Percentiles rank a stretch among this genome's conserved stretches.
These are phyloP conservation scores for Yamadazyma mexicana DNA, from an alignment of 1,139 yeast species.

Conservation along the genomic window DNA sequence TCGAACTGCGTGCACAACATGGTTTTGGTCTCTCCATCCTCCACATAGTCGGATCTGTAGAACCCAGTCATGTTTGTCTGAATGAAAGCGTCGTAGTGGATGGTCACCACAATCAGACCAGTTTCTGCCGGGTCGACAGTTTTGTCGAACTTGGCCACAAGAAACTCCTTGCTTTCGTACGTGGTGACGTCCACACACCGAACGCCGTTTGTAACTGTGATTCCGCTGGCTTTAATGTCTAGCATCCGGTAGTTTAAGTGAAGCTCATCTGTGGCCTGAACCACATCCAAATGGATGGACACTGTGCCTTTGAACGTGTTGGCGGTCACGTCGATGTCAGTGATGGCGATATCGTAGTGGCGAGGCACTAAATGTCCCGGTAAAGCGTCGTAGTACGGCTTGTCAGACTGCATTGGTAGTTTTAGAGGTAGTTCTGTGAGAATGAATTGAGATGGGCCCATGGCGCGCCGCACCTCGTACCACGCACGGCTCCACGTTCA, in stretches of 20 bases:
- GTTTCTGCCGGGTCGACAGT: conserved; percentile 11
- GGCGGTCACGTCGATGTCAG: conserved; percentile 30
- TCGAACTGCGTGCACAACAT: conserved; percentile 85
- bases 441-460: neutral
- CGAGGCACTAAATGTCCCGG: conserved; percentile 43
- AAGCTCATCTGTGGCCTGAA: conserved; percentile 33
- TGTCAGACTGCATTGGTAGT: neutral
- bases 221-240: conserved; percentile 17
- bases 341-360: conserved; percentile 44
- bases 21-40: conserved; percentile 59
- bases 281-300: conserved; percentile 35
- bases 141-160: conserved; percentile 24
- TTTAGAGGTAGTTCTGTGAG: neutral
- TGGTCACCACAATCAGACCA: conserved; percentile 23
- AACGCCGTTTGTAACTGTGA: conserved; percentile 12
- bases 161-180: conserved; percentile 25
- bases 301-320: conserved; percentile 45
- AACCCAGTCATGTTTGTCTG: conserved; percentile 73
- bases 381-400: conserved; percentile 42
- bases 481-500: too few relatives aligned
- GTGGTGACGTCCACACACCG: conserved; percentile 21
- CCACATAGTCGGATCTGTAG: conserved; percentile 71
- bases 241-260: conserved; percentile 46
- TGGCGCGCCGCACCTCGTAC: neutral
- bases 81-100: conserved; percentile 47